phyloP scores from a whole-genome alignment of 163 green algal species.

The Prototheca cutis region DNA sequence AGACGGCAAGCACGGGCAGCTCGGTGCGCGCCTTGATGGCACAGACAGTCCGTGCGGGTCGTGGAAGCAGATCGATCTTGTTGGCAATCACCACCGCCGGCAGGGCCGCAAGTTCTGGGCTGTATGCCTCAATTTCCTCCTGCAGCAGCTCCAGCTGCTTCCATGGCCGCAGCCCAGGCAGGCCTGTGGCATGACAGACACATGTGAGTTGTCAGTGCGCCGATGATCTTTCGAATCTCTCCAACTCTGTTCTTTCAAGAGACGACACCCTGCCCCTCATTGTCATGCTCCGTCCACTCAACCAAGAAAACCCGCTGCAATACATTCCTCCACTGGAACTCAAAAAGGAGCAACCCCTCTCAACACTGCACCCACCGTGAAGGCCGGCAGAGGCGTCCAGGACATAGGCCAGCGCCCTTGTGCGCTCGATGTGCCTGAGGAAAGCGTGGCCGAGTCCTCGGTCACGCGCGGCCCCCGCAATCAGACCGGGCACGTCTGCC shows the following conservation, averaged over 20 bases:
- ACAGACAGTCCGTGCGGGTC: slow-evolving; percentile 3
- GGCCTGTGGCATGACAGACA: background rate
- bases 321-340: background rate
- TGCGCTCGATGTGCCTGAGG: slow-evolving; percentile 71
- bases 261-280: background rate
- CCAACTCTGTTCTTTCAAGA: background rate
- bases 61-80: slow-evolving; percentile 44
- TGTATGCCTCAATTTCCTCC: slow-evolving; percentile 28
- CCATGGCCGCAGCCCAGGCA: slow-evolving; percentile 1
- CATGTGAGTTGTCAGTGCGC: background rate
- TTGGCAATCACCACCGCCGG: slow-evolving; percentile 47
- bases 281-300: background rate
- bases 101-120: slow-evolving; percentile 13
- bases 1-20: slow-evolving; percentile 9
- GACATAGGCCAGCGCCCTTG: slow-evolving; percentile 49
- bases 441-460: slow-evolving; percentile 68
- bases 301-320: background rate
- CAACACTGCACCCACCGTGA: background rate
- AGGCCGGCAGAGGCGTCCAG: slow-evolving; percentile 39
- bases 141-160: slow-evolving; percentile 33
- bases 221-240: background rate
- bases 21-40: background rate
- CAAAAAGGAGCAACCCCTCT: background rate
- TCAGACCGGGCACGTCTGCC: slow-evolving; percentile 59
- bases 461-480: slow-evolving; percentile 36